Conservation (phyloP, 2,329 filamentous ascomycete genomes). For the Cadophora luteo-olivacea region DNA sequence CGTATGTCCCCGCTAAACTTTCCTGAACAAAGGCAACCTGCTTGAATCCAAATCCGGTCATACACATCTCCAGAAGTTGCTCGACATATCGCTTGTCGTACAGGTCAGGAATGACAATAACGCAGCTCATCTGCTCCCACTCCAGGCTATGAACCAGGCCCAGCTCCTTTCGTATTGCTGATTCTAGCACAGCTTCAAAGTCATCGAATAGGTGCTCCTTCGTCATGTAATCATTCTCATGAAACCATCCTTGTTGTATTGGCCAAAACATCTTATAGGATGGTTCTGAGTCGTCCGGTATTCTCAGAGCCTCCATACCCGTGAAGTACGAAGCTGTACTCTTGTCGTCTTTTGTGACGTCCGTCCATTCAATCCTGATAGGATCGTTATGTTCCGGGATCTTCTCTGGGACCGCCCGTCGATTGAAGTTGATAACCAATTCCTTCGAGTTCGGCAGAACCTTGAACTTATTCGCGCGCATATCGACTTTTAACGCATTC, state of each 20-base stretch:
- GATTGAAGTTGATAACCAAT: conserved; percentile 92
- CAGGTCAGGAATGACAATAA: conserved; percentile 95
- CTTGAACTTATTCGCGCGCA: conserved; percentile 92
- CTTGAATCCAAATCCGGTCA: conserved; percentile 89
- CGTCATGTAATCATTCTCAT: conserved; percentile 85
- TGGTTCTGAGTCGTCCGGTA: conserved; percentile 87
- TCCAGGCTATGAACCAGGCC: conserved; percentile 78
- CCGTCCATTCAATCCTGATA: conserved; percentile 93
- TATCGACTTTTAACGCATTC: conserved; percentile 84
- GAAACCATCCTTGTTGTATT: conserved; percentile 83
- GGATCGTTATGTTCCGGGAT: conserved; percentile 97
- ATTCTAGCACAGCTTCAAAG: conserved; percentile 84
- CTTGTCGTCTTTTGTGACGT: conserved; percentile 70
- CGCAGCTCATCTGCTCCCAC: conserved; percentile 90
- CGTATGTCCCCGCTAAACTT: conserved; percentile 92
- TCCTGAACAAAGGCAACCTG: conserved; percentile 95
- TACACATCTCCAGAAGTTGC: conserved; percentile 80
- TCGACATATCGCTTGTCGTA: conserved; percentile 96
- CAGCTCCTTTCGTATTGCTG: conserved; percentile 85
- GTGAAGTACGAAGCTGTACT: conserved; percentile 69
- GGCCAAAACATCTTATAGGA: conserved; percentile 95
- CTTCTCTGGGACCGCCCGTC: conserved; percentile 79
- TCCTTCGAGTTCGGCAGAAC: conserved; percentile 98
- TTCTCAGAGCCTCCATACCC: conserved; percentile 80
- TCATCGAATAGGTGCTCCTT: conserved; percentile 85